Conservation (phyloP, 352 stramenopile genomes). For the Pythium plurisporium region DNA sequence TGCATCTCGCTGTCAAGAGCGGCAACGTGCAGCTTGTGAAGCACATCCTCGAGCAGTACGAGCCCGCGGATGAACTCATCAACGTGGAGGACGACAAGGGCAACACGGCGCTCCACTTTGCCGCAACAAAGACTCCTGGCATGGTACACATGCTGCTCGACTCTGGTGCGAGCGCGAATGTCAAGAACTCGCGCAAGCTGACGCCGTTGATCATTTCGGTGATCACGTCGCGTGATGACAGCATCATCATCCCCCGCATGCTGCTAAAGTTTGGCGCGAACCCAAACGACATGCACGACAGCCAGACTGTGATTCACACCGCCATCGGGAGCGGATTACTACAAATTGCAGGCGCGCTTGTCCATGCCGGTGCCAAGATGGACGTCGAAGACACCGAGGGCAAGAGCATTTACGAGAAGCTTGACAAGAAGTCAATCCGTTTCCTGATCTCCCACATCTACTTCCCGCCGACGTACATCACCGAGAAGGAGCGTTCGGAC, state of each 20-base stretch:
- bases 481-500: conserved; percentile 72
- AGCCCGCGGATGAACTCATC: conserved; percentile 72
- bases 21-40: conserved; percentile 80
- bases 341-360: conserved; percentile 74
- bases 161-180: conserved; percentile 69
- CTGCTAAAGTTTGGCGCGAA: conserved; percentile 86
- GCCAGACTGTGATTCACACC: conserved; percentile 84
- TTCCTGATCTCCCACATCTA: conserved; percentile 81
- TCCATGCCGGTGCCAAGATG: conserved; percentile 82
- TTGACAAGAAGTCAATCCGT: conserved; percentile 64
- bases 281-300: conserved; percentile 87
- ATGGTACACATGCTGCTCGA: conserved; percentile 84
- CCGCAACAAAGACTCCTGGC: conserved; percentile 76
- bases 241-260: conserved; percentile 82
- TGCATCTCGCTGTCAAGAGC: conserved; percentile 81
- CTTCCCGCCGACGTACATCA: conserved; percentile 85
- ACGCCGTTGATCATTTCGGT: conserved; percentile 85
- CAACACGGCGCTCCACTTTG: conserved; percentile 85
- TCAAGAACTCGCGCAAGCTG: conserved; percentile 84
- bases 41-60: conserved; percentile 78
- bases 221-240: conserved; percentile 81
- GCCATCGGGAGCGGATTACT: conserved; percentile 56
- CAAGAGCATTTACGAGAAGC: conserved; percentile 83
- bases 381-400: conserved; percentile 83
- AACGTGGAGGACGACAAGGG: conserved; percentile 86